These are phyloP conservation scores for Spergularia bocconei DNA, from an alignment of 148 eudicot species.

Conservation along the genomic window DNA sequence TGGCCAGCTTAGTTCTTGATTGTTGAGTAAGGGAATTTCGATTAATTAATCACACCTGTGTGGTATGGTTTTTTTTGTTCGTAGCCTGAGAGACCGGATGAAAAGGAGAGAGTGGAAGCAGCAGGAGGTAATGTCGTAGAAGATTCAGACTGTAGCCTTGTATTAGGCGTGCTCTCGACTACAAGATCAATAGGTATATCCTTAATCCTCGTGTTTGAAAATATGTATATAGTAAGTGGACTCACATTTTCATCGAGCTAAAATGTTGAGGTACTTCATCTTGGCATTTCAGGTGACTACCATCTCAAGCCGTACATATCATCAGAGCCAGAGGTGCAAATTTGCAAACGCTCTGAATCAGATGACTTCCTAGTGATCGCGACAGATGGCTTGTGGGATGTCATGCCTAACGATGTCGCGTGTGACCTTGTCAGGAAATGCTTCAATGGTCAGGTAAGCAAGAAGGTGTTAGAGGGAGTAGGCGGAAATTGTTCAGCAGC, in stretches of 20 bases:
- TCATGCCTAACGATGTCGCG: constrained; percentile 42
- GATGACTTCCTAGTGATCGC: constrained; percentile 50
- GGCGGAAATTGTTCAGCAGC: constrained; percentile 20
- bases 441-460: constrained; percentile 24
- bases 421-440: constrained; percentile 41
- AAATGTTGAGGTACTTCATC: background rate
- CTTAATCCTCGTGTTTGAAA: background rate
- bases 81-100: constrained; percentile 46
- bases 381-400: constrained; percentile 55
- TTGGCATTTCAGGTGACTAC: constrained; percentile 29
- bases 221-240: no score
- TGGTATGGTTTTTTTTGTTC: background rate
- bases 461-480: constrained; percentile 5
- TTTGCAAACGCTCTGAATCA: constrained; percentile 25
- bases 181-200: constrained; percentile 46
- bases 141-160: constrained; percentile 34
- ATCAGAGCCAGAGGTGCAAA: constrained; percentile 41
- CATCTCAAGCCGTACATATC: constrained; percentile 36
- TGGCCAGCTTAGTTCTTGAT: no score
- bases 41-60: no score
- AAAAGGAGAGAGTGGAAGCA: constrained; percentile 34
- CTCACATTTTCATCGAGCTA: background rate
- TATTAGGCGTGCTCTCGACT: constrained; percentile 35
- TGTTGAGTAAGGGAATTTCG: no score
- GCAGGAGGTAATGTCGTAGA: constrained; percentile 38